These are phyloP conservation scores for Andrographis paniculata DNA, from an alignment of 305 asterid species.

Conservation along the genomic window DNA sequence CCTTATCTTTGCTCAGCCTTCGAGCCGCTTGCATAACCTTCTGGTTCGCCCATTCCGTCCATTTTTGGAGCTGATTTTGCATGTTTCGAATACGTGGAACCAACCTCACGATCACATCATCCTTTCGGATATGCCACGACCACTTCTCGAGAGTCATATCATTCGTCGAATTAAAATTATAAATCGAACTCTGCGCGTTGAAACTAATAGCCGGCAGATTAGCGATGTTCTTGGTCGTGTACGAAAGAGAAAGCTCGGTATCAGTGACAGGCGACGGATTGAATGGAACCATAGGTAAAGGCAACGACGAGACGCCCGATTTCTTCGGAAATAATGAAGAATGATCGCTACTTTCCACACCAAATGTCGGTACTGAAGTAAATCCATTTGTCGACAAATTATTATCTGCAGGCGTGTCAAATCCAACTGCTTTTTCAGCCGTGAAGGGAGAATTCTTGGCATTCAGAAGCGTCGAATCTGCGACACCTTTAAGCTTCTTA, in stretches of 20 bases:
- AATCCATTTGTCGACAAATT: slow-evolving; percentile 33
- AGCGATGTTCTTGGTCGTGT: slow-evolving; percentile 45
- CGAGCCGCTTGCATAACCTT: slow-evolving; percentile 93
- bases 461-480: slow-evolving; percentile 47
- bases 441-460: slow-evolving; percentile 42
- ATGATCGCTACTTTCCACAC: slow-evolving; percentile 27
- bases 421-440: slow-evolving; percentile 33
- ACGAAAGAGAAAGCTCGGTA: slow-evolving; percentile 65
- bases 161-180: slow-evolving; percentile 26
- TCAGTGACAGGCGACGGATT: slow-evolving; percentile 52
- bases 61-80: slow-evolving; percentile 79
- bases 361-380: slow-evolving; percentile 45
- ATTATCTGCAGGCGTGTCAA: slow-evolving; percentile 39
- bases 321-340: slow-evolving; percentile 28
- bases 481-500: slow-evolving; percentile 71
- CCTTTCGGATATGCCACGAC: slow-evolving; percentile 61
- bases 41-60: slow-evolving; percentile 98
- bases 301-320: slow-evolving; percentile 26
- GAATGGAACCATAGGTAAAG: slow-evolving; percentile 19
- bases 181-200: slow-evolving; percentile 30
- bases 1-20: slow-evolving; percentile 78
- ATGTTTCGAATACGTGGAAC: slow-evolving; percentile 57
- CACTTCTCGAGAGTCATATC: slow-evolving; percentile 37
- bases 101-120: slow-evolving; percentile 65
- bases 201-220: slow-evolving; percentile 48